These are phyloP conservation scores for Eimeria falciformis DNA, from an alignment of 169 alveolate genomes.

Conservation along the genomic window DNA sequence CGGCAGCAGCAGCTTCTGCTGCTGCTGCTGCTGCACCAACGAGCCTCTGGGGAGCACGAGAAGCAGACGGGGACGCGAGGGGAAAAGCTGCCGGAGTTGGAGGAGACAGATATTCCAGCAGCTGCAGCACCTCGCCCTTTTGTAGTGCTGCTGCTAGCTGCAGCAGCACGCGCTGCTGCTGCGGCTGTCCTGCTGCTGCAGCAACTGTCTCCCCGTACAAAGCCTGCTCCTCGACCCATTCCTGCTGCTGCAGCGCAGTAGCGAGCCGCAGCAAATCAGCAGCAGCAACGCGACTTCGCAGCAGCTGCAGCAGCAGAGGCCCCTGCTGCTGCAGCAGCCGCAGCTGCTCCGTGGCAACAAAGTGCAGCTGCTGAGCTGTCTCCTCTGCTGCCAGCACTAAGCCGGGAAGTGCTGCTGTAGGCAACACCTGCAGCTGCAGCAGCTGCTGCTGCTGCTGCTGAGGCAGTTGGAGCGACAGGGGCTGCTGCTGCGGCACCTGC, in stretches of 20 bases:
- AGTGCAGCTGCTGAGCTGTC: slow-evolving; percentile 55
- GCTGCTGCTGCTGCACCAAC: slow-evolving; percentile 60
- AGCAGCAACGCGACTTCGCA: background rate
- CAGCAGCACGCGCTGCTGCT: slow-evolving; percentile 41
- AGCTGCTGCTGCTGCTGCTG: slow-evolving; percentile 35
- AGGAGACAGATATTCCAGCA: slow-evolving; percentile 18
- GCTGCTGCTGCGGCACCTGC: slow-evolving; percentile 21
- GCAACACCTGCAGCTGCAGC: slow-evolving; percentile 40
- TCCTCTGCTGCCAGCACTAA: slow-evolving; percentile 24
- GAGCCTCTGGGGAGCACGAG: slow-evolving; percentile 8
- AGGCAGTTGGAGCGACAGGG: background rate
- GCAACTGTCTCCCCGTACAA: background rate
- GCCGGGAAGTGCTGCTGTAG: slow-evolving; percentile 48
- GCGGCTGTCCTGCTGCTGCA: slow-evolving; percentile 45
- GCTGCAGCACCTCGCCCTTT: slow-evolving; percentile 47
- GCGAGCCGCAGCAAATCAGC: slow-evolving; percentile 47
- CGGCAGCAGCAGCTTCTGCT: slow-evolving; percentile 63
- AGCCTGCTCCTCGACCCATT: slow-evolving; percentile 28
- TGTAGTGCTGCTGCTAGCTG: slow-evolving; percentile 17
- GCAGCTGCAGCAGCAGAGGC: slow-evolving; percentile 45
- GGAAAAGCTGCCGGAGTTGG: slow-evolving; percentile 21
- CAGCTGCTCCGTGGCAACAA: slow-evolving; percentile 42
- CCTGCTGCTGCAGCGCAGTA: slow-evolving; percentile 57
- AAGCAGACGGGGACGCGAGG: slow-evolving; percentile 7
- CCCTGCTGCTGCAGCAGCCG: slow-evolving; percentile 66